Base-by-base conservation (phyloP, 148 eudicot species). In the Fagopyrum esculentum region DNA sequence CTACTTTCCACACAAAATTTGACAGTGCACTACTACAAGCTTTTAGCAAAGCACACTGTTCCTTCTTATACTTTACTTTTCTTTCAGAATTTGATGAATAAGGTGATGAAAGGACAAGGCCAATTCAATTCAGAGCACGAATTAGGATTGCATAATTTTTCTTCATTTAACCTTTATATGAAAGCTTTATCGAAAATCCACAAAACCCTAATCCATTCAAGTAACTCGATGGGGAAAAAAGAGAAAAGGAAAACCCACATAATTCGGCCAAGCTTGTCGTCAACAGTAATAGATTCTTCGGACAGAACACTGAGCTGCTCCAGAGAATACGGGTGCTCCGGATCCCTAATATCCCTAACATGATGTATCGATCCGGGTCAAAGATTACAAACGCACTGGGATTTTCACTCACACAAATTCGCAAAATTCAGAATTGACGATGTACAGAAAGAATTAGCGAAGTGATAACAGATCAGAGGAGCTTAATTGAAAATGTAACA, bases 261-360 rank as follows among this genome's bases (percentile, higher is more conserved):
- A 59, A 93, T 93, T 66, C 96, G 91, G 49, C 85, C 86, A 76
- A 89, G 92, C 80, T 85, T 83, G 79, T 87, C 87, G n/a, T 93
- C 98, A 49, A 93, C 92, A 9, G 87, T 73, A 52, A 93, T 83
- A 16, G 97, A 93, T 52, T 93, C 97, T 73, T 90, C 88, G 15
- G 93, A 89, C 50, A 93, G 89, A 84, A 91, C 97, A 81, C 92
- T 87, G 30, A 93, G 96, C 87, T 91, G 96, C 84, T 93, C 98
- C 79, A 93, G 77, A 2, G 96, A 90, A 78, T 93, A 93, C 3
- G 98, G 93, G 64, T 93, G 96, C 88, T 93, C 98, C 57, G 93
- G 96, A 93, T 93, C 98, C 69, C 91, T 82, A 74, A 90, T 93
- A 83, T 93, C 98, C 79, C 88, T 84, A 76, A 93, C 91, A 79